phyloP scores from a whole-genome alignment of 495 filamentous ascomycete genomes.

The Penicillium waksmanii region DNA sequence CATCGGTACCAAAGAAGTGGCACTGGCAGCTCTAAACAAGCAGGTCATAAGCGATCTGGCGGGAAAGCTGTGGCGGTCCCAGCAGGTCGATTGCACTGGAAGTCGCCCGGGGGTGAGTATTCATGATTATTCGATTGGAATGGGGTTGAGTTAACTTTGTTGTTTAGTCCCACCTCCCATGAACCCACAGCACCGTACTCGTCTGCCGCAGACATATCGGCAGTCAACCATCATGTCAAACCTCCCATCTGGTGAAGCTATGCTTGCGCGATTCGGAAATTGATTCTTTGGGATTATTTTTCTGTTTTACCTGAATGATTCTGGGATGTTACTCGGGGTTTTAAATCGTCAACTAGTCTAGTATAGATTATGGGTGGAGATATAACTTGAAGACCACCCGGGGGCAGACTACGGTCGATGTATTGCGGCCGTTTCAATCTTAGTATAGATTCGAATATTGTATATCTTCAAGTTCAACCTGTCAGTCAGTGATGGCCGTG shows the following conservation, averaged over 20 bases:
- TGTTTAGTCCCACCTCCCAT: slow-evolving; percentile 6
- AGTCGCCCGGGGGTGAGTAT: slow-evolving; percentile 29
- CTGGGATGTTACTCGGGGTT: too few relatives aligned
- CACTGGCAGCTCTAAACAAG: slow-evolving; percentile 47
- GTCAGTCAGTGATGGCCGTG: too few relatives aligned
- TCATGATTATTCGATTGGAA: background rate
- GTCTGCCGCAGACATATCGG: slow-evolving; percentile 23
- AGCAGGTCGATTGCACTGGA: slow-evolving; percentile 22
- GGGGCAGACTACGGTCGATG: too few relatives aligned
- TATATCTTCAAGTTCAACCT: too few relatives aligned
- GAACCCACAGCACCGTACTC: slow-evolving; percentile 33
- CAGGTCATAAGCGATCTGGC: slow-evolving; percentile 21
- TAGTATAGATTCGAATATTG: too few relatives aligned
- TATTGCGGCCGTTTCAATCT: too few relatives aligned
- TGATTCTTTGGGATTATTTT: background rate
- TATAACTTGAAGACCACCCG: too few relatives aligned
- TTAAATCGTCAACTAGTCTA: too few relatives aligned
- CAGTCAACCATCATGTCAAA: slow-evolving; percentile 16
- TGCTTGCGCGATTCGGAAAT: slow-evolving; percentile 27
- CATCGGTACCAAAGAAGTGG: slow-evolving; percentile 53
- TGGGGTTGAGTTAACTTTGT: background rate
- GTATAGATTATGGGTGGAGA: too few relatives aligned
- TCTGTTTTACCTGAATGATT: too few relatives aligned
- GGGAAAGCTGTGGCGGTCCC: slow-evolving; percentile 33
- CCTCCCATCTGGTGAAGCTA: slow-evolving; percentile 25